Base-by-base conservation (phyloP, 2,329 filamentous ascomycete species). In the Domatiomyces globalis region DNA sequence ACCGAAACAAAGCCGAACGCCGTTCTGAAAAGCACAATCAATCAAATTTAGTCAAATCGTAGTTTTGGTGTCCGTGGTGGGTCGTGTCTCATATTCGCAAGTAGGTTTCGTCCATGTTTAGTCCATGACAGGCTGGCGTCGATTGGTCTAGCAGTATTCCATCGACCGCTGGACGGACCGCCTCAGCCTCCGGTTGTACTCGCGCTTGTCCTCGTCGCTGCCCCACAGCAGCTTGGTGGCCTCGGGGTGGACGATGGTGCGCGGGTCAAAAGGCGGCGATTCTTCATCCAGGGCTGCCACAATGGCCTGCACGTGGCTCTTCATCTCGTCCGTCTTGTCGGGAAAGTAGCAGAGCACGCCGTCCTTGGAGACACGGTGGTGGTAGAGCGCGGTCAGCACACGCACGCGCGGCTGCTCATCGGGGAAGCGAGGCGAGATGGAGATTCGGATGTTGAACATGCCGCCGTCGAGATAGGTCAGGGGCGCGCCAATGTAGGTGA, bases 381-480 rank as follows among this genome's bases (percentile, higher is more conserved):
- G 92, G 66, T 90, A 95, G 17, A 96, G 77, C 3, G 79, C 76
- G 0, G 87, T 90, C 61, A 88, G 79, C 57, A 95, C 82, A 55
- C 76, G 81, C 51, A 89, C 84, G 33, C 90, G 81, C 20, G 90
- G 92, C 61, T 95, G 87, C 60, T 94, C 86, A 43, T 86, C 80
- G 0, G 92, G 92, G 62, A 95, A 96, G 5, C 80, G 78, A 5
- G 87, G 83, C 61, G 87, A 94, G 61, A 96, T 83, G 61, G 74
- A 75, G 51, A 96, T 74, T 61, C 76, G 83, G 65, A 95, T 83
- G 54, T 79, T 80, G 71, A 96, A 90, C 54, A 96, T 77, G 1
- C 90, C 88, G 15, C 89, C 90, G 60, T 96, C 90, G 1, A 96
- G 78, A 59, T 94, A 88, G 5, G 88, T 94, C 84, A 92, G 94